Evolutionary conservation across 768 basidiomycete species (phyloP), one percentile per base, ranked within the genome.

Genomic region (Collybia nuda): DNA sequence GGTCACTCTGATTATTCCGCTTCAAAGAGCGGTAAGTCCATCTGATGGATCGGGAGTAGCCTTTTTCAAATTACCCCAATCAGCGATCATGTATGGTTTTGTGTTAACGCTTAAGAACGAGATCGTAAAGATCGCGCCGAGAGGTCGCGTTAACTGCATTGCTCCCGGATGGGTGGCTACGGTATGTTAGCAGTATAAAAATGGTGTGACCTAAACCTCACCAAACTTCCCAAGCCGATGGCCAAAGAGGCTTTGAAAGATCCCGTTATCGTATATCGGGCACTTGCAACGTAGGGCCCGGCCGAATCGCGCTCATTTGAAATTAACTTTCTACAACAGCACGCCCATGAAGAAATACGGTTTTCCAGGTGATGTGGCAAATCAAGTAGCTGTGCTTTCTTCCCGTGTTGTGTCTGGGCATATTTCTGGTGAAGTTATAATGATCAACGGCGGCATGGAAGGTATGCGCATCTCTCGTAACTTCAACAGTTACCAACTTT

Each of bases 361-460:
- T 0, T 66, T 71, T 38, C 79, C 86, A 0, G 62, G 66, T 52
- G 88, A 91, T 53, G 66, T 90, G 26, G 88, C 88, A 0, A 74
- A 71, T 7, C 86, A 89, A 62, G 73, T 90, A 24, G 76, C 78
- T 8, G 50, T 86, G 1, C 60, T 90, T 2, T 77, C 88, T 0
- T 88, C 86, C 0, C 66, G 77, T 7, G 67, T 66, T 8, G 60
- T 88, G 0, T 89, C 86, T 0, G 86, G 88, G 0, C 88, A 90
- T 58, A 75, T 90, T 15, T 79, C 82, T 1, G 88, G 88, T 0
- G 80, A 88, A 56, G 78, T 84, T 5, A 59, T 88, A 23, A 86
- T 88, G 82, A 74, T 89, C 5, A 78, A 80, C 40, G 88, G 88
- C 2, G 88, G 88, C 2, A 88, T 89, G 88, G 88, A 90, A 75